A percentile compares a stretch with the other conserved stretches of the same genome.
Conservation (phyloP, 805 yeast species). For the Yarrowia deformans region DNA sequence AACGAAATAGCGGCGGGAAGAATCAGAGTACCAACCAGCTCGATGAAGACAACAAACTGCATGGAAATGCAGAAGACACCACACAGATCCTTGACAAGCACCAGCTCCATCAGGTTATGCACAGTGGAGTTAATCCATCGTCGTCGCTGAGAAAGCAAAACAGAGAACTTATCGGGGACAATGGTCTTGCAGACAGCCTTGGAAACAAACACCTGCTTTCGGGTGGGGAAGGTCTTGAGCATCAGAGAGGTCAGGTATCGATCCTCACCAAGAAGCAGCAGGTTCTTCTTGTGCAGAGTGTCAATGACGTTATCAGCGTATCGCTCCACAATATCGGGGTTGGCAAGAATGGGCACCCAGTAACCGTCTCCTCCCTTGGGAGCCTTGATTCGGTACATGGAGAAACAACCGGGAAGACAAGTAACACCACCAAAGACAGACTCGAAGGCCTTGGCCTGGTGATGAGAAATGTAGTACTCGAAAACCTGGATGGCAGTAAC, state of each 20-base stretch:
- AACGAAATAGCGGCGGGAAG: slow-evolving; percentile 87
- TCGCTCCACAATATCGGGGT: slow-evolving; percentile 91
- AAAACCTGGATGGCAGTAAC: slow-evolving; percentile 93
- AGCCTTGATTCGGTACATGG: slow-evolving; percentile 88
- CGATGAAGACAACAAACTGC: slow-evolving; percentile 89
- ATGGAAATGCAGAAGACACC: slow-evolving; percentile 95
- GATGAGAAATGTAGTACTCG: slow-evolving; percentile 93
- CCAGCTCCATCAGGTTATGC: slow-evolving; percentile 89
- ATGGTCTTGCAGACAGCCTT: slow-evolving; percentile 93
- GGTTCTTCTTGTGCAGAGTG: slow-evolving; percentile 85
- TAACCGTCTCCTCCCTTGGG: slow-evolving; percentile 79
- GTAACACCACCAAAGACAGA: slow-evolving; percentile 93
- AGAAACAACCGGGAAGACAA: slow-evolving; percentile 95
- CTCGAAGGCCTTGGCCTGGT: slow-evolving; percentile 92
- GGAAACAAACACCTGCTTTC: slow-evolving; percentile 86
- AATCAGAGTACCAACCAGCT: slow-evolving; percentile 85
- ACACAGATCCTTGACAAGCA: slow-evolving; percentile 84
- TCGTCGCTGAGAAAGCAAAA: slow-evolving; percentile 89
- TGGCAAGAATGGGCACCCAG: slow-evolving; percentile 94
- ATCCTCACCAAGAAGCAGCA: slow-evolving; percentile 88
- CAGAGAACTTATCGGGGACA: slow-evolving; percentile 81
- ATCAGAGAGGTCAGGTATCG: slow-evolving; percentile 84
- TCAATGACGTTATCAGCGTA: slow-evolving; percentile 86
- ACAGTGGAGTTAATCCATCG: slow-evolving; percentile 98
- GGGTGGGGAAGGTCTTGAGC: slow-evolving; percentile 87